These are phyloP conservation scores for Fraxinus angustifolia DNA, from an alignment of 305 asterid genomes.

Conservation along the genomic window DNA sequence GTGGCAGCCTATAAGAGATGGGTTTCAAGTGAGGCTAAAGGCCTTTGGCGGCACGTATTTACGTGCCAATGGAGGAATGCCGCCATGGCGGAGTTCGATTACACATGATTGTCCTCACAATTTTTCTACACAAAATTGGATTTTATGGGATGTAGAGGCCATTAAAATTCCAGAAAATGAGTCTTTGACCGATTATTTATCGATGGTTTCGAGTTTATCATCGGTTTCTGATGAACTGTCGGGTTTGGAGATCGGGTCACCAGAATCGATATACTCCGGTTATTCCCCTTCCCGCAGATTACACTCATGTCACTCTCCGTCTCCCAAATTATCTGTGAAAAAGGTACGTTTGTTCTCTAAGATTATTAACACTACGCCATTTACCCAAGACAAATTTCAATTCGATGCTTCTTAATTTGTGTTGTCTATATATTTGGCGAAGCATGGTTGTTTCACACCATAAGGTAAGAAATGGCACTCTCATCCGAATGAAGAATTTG, in stretches of 20 bases:
- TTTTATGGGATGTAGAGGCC: conserved; percentile 70
- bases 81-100: conserved; percentile 81
- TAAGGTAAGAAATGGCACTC: not conserved
- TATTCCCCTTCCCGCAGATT: conserved; percentile 41
- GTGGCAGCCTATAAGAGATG: conserved; percentile 85
- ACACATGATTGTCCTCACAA: conserved; percentile 61
- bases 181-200: conserved; percentile 49
- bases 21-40: conserved; percentile 61
- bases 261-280: conserved; percentile 44
- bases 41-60: conserved; percentile 56
- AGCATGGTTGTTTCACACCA: too few relatives aligned
- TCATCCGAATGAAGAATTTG: not conserved
- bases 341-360: conserved; percentile 37
- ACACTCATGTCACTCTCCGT: conserved; percentile 22
- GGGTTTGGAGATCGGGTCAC: conserved; percentile 62
- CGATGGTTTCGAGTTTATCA: conserved; percentile 66
- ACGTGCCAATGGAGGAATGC: conserved; percentile 85
- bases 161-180: conserved; percentile 69
- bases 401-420: too few relatives aligned
- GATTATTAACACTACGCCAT: not conserved
- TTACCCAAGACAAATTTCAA: not conserved
- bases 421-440: too few relatives aligned
- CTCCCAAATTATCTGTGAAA: conserved; percentile 41
- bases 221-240: conserved; percentile 69
- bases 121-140: conserved; percentile 57